Evolutionary conservation across 2,329 filamentous ascomycete genomes (phyloP).

Genomic region (Aspergillus brasiliensis): DNA sequence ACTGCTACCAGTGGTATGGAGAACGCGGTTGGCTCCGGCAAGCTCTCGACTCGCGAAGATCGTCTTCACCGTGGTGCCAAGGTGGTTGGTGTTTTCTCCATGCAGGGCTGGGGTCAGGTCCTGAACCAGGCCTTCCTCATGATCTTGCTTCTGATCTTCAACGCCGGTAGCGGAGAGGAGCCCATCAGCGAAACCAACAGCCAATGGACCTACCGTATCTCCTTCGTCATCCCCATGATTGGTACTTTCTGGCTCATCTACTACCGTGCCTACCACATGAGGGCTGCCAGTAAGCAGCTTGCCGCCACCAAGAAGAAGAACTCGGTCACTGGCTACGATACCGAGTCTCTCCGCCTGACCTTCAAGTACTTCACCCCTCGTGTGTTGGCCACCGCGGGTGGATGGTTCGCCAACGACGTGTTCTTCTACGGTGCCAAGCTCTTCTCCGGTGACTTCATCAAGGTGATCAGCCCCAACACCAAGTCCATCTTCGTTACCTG

Average conservation of each 20-base stretch:
- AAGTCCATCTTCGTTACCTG: slow-evolving; percentile 2
- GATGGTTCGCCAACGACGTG: slow-evolving; percentile 8
- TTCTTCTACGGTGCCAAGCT: slow-evolving; percentile 10
- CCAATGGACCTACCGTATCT: slow-evolving; percentile 10
- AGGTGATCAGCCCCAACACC: slow-evolving; percentile 1
- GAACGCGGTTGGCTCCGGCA: slow-evolving; percentile 5
- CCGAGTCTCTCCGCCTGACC: not conserved
- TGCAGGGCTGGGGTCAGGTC: slow-evolving; percentile 9
- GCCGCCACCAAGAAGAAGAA: slow-evolving; percentile 6
- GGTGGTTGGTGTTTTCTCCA: slow-evolving; percentile 2
- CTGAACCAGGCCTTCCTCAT: slow-evolving; percentile 6
- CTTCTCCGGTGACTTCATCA: slow-evolving; percentile 5
- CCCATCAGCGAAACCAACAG: slow-evolving; percentile 1
- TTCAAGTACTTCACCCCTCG: slow-evolving; percentile 7
- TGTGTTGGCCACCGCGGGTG: slow-evolving; percentile 1
- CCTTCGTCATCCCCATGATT: slow-evolving; percentile 5
- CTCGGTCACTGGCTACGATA: slow-evolving; percentile 6
- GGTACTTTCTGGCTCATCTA: slow-evolving; percentile 8
- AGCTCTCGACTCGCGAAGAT: slow-evolving; percentile 6
- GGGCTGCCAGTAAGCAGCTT: slow-evolving; percentile 8
- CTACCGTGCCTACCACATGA: slow-evolving; percentile 11
- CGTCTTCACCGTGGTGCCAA: slow-evolving; percentile 7
- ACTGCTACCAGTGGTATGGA: slow-evolving; percentile 7
- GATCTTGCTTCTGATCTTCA: slow-evolving; percentile 9
- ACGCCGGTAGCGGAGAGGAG: slow-evolving; percentile 5